phyloP scores from a whole-genome alignment of 2,329 filamentous ascomycete species.

The Apiospora arundinis region DNA sequence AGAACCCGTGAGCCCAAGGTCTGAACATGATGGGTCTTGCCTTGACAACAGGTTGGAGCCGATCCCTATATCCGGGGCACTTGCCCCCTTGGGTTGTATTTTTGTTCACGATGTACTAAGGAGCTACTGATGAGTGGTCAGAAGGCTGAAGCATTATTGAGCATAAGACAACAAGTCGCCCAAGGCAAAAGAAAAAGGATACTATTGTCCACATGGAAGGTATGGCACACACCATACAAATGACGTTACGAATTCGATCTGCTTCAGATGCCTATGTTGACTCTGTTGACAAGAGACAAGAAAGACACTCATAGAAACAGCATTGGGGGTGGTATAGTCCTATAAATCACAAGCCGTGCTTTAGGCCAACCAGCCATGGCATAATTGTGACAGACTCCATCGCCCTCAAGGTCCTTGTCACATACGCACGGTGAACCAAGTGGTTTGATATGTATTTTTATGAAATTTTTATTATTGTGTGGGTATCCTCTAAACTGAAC shows the following conservation, averaged over 20 bases:
- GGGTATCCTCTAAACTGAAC: conserved; percentile 17
- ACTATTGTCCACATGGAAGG: not conserved
- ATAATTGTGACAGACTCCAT: not conserved
- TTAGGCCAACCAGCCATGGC: not conserved
- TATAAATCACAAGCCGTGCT: too few relatives aligned
- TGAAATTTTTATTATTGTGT: conserved; percentile 1
- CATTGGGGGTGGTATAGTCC: too few relatives aligned
- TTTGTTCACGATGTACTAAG: too few relatives aligned
- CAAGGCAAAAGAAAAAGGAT: too few relatives aligned
- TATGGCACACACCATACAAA: not conserved
- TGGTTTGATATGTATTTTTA: not conserved
- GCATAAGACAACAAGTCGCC: too few relatives aligned
- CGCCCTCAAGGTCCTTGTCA: not conserved
- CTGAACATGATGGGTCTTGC: not conserved
- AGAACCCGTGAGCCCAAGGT: not conserved
- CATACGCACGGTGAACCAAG: not conserved
- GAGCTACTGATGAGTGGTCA: not conserved
- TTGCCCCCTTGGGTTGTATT: not conserved
- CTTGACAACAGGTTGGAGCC: not conserved
- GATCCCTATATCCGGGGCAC: not conserved
- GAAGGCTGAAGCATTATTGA: not conserved
- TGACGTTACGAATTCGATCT: too few relatives aligned
- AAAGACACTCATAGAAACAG: too few relatives aligned
- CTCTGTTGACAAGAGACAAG: too few relatives aligned
- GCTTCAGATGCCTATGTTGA: too few relatives aligned